Conservation (phyloP, 2,329 filamentous ascomycete genomes). For the Huntiella savannae region DNA sequence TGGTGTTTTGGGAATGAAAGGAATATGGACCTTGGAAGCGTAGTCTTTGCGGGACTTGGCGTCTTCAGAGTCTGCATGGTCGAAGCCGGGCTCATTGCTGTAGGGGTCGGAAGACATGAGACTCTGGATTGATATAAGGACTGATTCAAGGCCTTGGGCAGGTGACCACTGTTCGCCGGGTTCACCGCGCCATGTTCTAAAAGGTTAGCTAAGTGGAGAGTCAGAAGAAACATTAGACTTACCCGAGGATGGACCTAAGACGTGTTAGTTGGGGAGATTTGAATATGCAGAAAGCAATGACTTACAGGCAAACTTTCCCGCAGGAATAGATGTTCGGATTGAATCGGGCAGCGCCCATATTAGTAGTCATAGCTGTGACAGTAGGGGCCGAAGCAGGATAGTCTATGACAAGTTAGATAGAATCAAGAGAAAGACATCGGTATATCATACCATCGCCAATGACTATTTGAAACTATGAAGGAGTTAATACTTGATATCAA, state of each 20-base stretch:
- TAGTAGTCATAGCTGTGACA: slow-evolving; percentile 62
- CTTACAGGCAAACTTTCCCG: slow-evolving; percentile 83
- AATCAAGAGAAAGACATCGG: background rate
- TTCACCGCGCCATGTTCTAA: slow-evolving; percentile 85
- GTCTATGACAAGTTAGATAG: slow-evolving; percentile 32
- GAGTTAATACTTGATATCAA: background rate
- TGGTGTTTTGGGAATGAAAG: no score
- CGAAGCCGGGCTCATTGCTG: slow-evolving; percentile 89
- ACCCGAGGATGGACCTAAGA: slow-evolving; percentile 75
- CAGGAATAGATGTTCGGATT: slow-evolving; percentile 90
- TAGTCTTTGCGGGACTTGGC: slow-evolving; percentile 24
- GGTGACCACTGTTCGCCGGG: slow-evolving; percentile 90
- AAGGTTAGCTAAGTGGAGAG: background rate
- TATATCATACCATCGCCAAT: slow-evolving; percentile 49
- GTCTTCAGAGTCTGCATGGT: slow-evolving; percentile 52
- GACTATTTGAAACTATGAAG: slow-evolving; percentile 35
- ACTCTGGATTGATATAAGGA: slow-evolving; percentile 88
- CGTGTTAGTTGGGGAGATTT: no score
- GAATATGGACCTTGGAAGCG: no score
- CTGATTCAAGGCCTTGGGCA: slow-evolving; percentile 84
- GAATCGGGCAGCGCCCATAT: slow-evolving; percentile 72
- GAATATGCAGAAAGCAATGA: slow-evolving; percentile 15
- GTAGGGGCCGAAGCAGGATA: slow-evolving; percentile 54
- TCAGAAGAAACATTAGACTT: slow-evolving; percentile 16
- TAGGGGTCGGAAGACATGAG: slow-evolving; percentile 88